These are phyloP conservation scores for Taphrina wiesneri DNA, from an alignment of 1,139 yeast species.

Conservation along the genomic window DNA sequence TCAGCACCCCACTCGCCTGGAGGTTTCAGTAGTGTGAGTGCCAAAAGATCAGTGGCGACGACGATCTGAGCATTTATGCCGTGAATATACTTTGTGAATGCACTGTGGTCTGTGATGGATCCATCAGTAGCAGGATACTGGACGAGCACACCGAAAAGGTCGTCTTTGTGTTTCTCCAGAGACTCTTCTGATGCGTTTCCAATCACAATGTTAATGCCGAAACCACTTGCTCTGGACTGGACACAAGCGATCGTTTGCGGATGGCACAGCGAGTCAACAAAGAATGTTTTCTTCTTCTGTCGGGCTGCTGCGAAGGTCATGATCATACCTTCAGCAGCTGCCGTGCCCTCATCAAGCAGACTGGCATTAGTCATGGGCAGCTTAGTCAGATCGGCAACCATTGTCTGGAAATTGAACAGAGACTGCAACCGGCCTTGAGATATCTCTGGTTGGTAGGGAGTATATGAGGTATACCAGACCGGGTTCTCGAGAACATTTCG, in stretches of 20 bases:
- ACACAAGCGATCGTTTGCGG: slow-evolving; percentile 84
- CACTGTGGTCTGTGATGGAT: slow-evolving; percentile 56
- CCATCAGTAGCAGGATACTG: slow-evolving; percentile 95
- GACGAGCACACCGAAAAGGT: slow-evolving; percentile 74
- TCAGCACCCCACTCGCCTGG: slow-evolving; percentile 90
- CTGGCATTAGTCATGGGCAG: slow-evolving; percentile 92
- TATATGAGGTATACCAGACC: slow-evolving; percentile 97
- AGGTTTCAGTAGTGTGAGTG: slow-evolving; percentile 78
- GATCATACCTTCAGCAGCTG: slow-evolving; percentile 97
- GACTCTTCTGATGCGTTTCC: slow-evolving; percentile 58
- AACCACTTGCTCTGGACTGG: slow-evolving; percentile 72
- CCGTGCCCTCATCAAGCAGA: slow-evolving; percentile 91
- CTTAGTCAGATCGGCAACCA: slow-evolving; percentile 86
- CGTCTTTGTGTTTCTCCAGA: slow-evolving; percentile 45
- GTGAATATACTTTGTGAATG: slow-evolving; percentile 68
- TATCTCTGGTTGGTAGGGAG: slow-evolving; percentile 97
- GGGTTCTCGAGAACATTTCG: slow-evolving; percentile 90
- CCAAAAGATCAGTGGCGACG: slow-evolving; percentile 86
- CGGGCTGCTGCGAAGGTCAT: slow-evolving; percentile 64
- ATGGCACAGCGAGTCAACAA: slow-evolving; percentile 74
- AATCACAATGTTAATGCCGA: slow-evolving; percentile 64
- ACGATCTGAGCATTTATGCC: slow-evolving; percentile 71
- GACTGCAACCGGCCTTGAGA: slow-evolving; percentile 95
- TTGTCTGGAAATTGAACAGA: slow-evolving; percentile 84
- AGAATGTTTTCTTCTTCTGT: slow-evolving; percentile 55